Conservation (phyloP, 179 eudicot genomes). For the Patellifolia procumbens region DNA sequence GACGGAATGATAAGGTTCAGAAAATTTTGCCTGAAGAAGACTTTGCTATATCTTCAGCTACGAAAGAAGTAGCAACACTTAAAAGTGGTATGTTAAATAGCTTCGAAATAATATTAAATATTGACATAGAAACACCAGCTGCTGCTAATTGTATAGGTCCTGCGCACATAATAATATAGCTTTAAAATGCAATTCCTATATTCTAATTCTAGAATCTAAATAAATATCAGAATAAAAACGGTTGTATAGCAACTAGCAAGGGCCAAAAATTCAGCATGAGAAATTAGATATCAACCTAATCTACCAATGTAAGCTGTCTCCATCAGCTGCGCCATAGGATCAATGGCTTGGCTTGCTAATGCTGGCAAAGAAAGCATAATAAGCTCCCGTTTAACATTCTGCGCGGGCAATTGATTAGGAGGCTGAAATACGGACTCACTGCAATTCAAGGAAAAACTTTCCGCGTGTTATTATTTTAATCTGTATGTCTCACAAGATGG, state of each 20-base stretch:
- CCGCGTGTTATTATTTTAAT: neutral
- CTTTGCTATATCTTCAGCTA: conserved; percentile 80
- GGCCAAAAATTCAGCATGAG: neutral
- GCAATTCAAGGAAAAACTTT: conserved; percentile 27
- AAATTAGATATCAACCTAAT: conserved; percentile 51
- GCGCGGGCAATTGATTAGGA: conserved; percentile 25
- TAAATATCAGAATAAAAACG: neutral
- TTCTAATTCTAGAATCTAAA: neutral
- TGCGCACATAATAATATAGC: conserved; percentile 27
- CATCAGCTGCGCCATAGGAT: conserved; percentile 88
- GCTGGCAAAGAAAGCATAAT: conserved; percentile 86
- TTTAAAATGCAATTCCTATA: neutral
- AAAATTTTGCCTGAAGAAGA: conserved; percentile 41
- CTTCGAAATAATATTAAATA: conserved; percentile 87
- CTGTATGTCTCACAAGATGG: neutral
- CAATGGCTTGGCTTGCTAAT: conserved; percentile 89
- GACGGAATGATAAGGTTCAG: neutral
- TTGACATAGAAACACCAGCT: conserved; percentile 89
- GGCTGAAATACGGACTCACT: conserved; percentile 35
- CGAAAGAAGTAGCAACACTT: conserved; percentile 92
- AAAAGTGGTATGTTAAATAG: conserved; percentile 93
- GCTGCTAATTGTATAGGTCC: conserved; percentile 90
- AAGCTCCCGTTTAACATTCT: conserved; percentile 59
- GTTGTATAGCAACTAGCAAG: neutral
- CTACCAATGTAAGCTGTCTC: conserved; percentile 95